A percentile compares a stretch with the other conserved stretches of the same genome.
Evolutionary conservation across 192 early-diverging fungal species (phyloP).

Genomic region (Martensiomyces pterosporus): DNA sequence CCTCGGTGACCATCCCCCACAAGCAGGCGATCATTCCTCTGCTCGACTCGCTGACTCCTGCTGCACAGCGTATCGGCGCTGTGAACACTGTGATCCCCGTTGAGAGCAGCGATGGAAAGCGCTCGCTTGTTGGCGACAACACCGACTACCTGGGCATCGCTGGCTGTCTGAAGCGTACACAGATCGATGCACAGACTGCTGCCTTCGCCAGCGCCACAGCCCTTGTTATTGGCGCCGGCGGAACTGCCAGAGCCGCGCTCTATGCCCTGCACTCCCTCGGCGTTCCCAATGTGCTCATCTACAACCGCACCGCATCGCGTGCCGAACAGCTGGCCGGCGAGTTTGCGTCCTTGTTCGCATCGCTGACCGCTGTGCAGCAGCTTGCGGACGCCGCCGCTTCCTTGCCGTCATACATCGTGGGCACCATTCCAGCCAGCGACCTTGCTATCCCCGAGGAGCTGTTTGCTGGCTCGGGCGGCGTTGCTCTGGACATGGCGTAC

Average conservation of each 20-base stretch:
- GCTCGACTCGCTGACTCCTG: slow-evolving; percentile 65
- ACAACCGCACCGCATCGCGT: slow-evolving; percentile 80
- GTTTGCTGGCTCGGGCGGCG: slow-evolving; percentile 55
- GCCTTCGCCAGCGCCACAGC: slow-evolving; percentile 45
- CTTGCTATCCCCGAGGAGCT: slow-evolving; percentile 53
- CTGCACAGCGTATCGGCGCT: slow-evolving; percentile 85
- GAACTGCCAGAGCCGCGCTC: slow-evolving; percentile 87
- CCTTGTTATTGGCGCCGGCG: slow-evolving; percentile 90
- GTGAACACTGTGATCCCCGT: slow-evolving; percentile 79
- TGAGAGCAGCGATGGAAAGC: slow-evolving; percentile 11
- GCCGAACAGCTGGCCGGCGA: slow-evolving; percentile 62
- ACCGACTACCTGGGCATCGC: slow-evolving; percentile 94
- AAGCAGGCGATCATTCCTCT: slow-evolving; percentile 84
- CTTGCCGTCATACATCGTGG: slow-evolving; percentile 62
- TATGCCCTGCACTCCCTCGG: slow-evolving; percentile 76
- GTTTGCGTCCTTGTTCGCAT: slow-evolving; percentile 55
- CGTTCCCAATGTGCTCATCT: slow-evolving; percentile 65
- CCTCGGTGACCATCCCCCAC: slow-evolving; percentile 92
- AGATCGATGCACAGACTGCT: slow-evolving; percentile 5
- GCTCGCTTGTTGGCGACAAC: slow-evolving; percentile 78
- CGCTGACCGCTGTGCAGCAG: slow-evolving; percentile 42
- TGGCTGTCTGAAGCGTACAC: slow-evolving; percentile 54
- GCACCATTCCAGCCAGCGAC: slow-evolving; percentile 83
- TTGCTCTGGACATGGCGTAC: slow-evolving; percentile 94
- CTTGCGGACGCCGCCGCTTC: slow-evolving; percentile 30